These are phyloP conservation scores for Cladorrhinum samala DNA, from an alignment of 495 filamentous ascomycete species.

Conservation along the genomic window DNA sequence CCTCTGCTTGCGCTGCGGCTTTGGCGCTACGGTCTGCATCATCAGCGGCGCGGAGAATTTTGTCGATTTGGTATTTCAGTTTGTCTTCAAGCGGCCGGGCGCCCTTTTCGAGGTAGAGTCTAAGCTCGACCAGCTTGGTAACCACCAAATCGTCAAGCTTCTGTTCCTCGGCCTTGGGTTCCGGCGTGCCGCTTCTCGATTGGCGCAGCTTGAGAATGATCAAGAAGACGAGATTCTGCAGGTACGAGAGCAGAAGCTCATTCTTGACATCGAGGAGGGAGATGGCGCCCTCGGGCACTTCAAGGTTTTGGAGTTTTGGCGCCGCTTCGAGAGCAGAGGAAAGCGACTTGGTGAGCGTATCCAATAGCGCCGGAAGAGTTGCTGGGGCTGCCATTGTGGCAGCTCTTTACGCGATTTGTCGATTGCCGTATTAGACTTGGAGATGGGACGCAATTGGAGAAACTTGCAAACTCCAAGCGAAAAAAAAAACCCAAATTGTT, in stretches of 20 bases:
- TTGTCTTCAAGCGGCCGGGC: conserved; percentile 81
- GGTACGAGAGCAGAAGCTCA: conserved; percentile 89
- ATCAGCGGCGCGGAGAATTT: conserved; percentile 79
- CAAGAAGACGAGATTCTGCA: conserved; percentile 89
- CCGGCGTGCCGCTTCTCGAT: conserved; percentile 29
- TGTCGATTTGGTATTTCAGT: conserved; percentile 82
- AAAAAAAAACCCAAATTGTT: background rate
- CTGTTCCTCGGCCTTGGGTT: conserved; percentile 28
- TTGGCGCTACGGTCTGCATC: conserved; percentile 50
- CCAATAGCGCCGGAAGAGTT: conserved; percentile 52
- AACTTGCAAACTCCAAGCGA: background rate
- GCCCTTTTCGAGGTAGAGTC: conserved; percentile 85
- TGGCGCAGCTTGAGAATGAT: conserved; percentile 75
- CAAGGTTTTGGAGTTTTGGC: conserved; percentile 49
- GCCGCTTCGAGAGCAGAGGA: conserved; percentile 54
- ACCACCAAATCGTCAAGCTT: conserved; percentile 51
- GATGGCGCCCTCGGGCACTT: conserved; percentile 73
- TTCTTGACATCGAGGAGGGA: conserved; percentile 93
- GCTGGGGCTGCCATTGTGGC: conserved; percentile 42
- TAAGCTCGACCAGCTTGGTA: conserved; percentile 75
- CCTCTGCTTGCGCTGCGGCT: conserved; percentile 22
- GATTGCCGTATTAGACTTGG: too few species aligned
- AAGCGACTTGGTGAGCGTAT: conserved; percentile 58
- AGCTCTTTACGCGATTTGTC: too few species aligned
- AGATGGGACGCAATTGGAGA: too few species aligned